These are phyloP conservation scores for Trametes punicea DNA, from an alignment of 768 basidiomycete genomes.

Conservation along the genomic window DNA sequence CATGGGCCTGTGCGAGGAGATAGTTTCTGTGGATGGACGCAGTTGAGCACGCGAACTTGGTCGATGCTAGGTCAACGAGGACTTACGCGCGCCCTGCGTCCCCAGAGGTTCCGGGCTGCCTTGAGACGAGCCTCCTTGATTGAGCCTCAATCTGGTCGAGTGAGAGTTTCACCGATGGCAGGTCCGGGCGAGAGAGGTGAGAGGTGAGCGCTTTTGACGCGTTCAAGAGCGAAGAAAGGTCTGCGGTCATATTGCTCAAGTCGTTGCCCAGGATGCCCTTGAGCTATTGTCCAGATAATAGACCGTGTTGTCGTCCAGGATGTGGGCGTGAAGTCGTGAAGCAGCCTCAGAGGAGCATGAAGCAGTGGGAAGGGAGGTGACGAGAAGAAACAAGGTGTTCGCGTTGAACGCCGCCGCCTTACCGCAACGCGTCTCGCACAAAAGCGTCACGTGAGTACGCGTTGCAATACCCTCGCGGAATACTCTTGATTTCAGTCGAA, in stretches of 20 bases:
- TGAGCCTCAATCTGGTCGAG: conserved; percentile 95
- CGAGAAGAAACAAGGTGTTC: conserved; percentile 10
- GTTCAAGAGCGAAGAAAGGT: conserved; percentile 68
- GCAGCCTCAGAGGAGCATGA: background rate
- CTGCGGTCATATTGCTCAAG: conserved; percentile 34
- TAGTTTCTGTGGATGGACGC: conserved; percentile 57
- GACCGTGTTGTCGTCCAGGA: background rate
- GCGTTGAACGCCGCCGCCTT: background rate
- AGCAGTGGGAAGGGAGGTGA: background rate
- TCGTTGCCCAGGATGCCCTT: background rate
- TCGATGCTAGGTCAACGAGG: background rate
- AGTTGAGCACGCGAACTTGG: background rate
- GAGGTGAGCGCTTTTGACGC: conserved; percentile 72
- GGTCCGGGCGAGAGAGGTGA: conserved; percentile 72
- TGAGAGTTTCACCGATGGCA: conserved; percentile 86
- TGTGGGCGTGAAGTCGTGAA: background rate
- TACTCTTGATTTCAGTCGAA: background rate
- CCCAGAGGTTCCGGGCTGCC: conserved; percentile 57
- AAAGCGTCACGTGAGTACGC: conserved; percentile 2
- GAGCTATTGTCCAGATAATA: background rate
- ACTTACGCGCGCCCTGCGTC: conserved; percentile 76
- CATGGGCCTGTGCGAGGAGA: conserved; percentile 88
- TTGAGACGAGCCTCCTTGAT: conserved; percentile 77
- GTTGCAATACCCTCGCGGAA: background rate
- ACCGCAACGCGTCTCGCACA: conserved; percentile 5